Conservation (phyloP, 179 eudicot species). For the Carnegiea gigantea region DNA sequence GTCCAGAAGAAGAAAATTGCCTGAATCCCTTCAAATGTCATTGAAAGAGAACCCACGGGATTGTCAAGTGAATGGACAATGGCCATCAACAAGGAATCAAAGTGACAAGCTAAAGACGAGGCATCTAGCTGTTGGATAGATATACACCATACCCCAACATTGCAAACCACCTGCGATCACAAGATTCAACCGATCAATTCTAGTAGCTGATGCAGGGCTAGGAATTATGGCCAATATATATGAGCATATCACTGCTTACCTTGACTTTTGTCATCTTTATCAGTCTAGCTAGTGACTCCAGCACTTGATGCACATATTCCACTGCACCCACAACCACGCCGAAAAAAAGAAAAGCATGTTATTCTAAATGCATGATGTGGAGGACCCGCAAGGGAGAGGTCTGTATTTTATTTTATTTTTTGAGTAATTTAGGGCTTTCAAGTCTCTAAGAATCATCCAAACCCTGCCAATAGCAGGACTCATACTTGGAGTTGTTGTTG, state of each 20-base stretch:
- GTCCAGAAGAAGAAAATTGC: conserved; percentile 30
- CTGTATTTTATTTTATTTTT: background rate
- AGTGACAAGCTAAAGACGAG: conserved; percentile 42
- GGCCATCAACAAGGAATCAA: conserved; percentile 61
- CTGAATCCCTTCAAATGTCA: conserved; percentile 81
- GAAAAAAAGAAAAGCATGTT: background rate
- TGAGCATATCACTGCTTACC: conserved; percentile 34
- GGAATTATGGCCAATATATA: background rate
- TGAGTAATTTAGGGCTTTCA: background rate
- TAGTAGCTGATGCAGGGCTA: background rate
- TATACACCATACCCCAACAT: conserved; percentile 86
- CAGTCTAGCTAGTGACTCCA: conserved; percentile 52
- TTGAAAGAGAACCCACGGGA: conserved; percentile 81
- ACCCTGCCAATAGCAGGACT: no score
- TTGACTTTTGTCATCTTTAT: conserved; percentile 59
- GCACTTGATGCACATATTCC: conserved; percentile 40
- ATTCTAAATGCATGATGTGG: background rate
- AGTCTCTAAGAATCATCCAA: background rate
- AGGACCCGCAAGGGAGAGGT: background rate
- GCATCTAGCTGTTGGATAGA: conserved; percentile 72
- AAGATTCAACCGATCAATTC: conserved; percentile 19
- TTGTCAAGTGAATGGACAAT: conserved; percentile 77
- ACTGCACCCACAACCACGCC: conserved; percentile 34
- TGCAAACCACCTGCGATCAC: conserved; percentile 65
- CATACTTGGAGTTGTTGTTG: no score